phyloP scores from a whole-genome alignment of 371 early-diverging fungal species.

The Sporodiniella umbellata region DNA sequence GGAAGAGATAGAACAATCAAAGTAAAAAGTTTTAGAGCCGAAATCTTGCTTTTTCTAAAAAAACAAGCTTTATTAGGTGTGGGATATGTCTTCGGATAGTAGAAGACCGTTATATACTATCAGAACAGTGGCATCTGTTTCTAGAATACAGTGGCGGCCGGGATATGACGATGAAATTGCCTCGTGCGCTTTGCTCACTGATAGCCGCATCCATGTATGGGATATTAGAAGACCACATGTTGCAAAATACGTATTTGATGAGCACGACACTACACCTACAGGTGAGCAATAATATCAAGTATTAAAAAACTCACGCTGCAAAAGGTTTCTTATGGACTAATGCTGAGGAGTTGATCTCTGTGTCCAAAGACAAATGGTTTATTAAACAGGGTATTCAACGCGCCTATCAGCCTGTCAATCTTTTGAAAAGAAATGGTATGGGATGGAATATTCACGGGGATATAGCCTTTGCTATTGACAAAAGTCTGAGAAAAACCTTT shows the following conservation, averaged over 20 bases:
- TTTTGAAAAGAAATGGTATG: conserved; percentile 51
- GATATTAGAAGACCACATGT: conserved; percentile 75
- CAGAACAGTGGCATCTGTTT: conserved; percentile 70
- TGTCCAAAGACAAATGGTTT: conserved; percentile 79
- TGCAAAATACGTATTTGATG: conserved; percentile 67
- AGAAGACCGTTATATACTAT: conserved; percentile 63
- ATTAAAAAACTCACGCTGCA: not conserved
- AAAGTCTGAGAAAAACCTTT: conserved; percentile 30
- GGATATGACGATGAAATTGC: conserved; percentile 68
- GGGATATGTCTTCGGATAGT: conserved; percentile 76
- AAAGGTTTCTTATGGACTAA: conserved; percentile 70
- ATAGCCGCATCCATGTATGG: conserved; percentile 72
- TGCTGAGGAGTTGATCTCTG: conserved; percentile 62
- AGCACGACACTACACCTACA: conserved; percentile 72
- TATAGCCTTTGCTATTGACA: conserved; percentile 62
- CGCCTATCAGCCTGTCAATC: conserved; percentile 45
- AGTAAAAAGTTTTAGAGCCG: conserved; percentile 20
- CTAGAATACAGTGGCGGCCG: conserved; percentile 82
- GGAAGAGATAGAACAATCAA: conserved; percentile 85
- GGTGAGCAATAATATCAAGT: conserved; percentile 29
- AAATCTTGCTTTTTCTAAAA: not conserved
- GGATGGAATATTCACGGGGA: conserved; percentile 75
- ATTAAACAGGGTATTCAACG: conserved; percentile 50
- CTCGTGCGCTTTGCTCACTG: conserved; percentile 66
- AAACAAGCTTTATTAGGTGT: conserved; percentile 52